Conservation (phyloP, 345 rosid genomes). For the Salix viminalis region DNA sequence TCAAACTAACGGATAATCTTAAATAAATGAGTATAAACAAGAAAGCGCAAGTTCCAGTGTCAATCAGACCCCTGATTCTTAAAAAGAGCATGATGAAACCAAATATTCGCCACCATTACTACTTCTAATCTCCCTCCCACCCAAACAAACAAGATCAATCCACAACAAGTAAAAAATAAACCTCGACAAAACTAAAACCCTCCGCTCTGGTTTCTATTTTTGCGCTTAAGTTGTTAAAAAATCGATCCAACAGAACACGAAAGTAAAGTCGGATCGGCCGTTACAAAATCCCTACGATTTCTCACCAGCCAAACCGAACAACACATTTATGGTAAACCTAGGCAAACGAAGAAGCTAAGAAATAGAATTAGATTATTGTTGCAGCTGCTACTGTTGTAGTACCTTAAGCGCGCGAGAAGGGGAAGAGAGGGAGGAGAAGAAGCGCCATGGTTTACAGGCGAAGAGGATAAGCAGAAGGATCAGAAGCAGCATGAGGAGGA, state of each 20-base stretch:
- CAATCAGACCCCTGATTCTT: not conserved
- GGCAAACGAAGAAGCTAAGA: not conserved
- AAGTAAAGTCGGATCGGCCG: not conserved
- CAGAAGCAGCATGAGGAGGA: slow-evolving; percentile 59
- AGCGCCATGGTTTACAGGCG: slow-evolving; percentile 93
- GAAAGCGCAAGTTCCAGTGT: not conserved
- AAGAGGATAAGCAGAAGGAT: slow-evolving; percentile 59
- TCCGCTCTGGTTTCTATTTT: not conserved
- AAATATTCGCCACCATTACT: not conserved
- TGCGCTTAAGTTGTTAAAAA: not conserved
- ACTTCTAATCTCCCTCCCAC: not conserved
- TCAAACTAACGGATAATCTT: not conserved
- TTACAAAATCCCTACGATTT: not conserved
- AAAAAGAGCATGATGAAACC: not conserved
- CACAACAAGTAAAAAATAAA: not conserved
- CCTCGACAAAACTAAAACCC: not conserved
- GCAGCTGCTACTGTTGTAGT: not conserved
- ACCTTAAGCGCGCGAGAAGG: slow-evolving; percentile 58
- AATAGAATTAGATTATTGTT: not conserved
- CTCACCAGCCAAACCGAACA: not conserved
- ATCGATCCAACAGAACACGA: not conserved
- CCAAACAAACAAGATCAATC: not conserved
- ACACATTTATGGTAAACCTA: not conserved
- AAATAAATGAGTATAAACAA: not conserved
- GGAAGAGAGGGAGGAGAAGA: slow-evolving; percentile 43